Conservation (phyloP, 73 alveolate genomes). For the Tetrahymena borealis region DNA sequence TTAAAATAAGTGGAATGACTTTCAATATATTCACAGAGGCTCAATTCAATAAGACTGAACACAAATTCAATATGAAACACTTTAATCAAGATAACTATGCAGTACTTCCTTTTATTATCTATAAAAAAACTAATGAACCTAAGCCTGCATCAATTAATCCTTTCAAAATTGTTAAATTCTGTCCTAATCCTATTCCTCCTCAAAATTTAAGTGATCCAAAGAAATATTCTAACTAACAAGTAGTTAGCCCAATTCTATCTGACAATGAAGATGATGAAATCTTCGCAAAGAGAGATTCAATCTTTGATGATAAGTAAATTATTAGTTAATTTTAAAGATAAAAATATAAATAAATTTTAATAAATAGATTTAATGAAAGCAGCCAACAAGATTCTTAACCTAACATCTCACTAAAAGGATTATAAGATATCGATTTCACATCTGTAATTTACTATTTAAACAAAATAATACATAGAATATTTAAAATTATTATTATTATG, state of each 20-base stretch:
- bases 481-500: too few species aligned
- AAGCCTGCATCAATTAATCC: background rate
- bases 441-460: too few species aligned
- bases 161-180: background rate
- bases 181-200: background rate
- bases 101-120: background rate
- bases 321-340: background rate
- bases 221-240: too few species aligned
- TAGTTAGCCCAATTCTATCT: background rate
- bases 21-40: background rate
- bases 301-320: background rate
- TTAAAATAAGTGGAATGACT: background rate
- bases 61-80: background rate
- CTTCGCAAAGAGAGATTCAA: background rate
- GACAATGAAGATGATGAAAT: background rate
- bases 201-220: too few species aligned
- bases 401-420: too few species aligned
- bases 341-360: background rate
- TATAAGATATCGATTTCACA: too few species aligned
- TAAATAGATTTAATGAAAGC: background rate
- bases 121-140: background rate
- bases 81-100: background rate
- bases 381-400: background rate
- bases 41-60: background rate
- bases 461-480: too few species aligned